These are phyloP conservation scores for Aethionema arabicum DNA, from an alignment of 345 rosid genomes.

Conservation along the genomic window DNA sequence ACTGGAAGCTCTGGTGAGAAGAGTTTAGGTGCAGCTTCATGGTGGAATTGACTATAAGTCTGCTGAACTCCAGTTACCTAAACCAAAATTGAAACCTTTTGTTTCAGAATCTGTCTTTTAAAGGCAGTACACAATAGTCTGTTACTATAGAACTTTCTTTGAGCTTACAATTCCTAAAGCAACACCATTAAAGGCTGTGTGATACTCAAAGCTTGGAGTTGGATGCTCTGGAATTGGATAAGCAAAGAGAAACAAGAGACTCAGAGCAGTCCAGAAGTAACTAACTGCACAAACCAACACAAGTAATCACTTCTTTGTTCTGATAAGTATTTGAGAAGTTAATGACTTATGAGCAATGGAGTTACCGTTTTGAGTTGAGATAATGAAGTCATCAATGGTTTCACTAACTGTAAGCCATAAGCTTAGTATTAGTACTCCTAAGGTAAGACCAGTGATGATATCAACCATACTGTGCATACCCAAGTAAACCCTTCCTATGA, in stretches of 20 bases:
- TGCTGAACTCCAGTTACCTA: conserved; percentile 87
- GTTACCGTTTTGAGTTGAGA: conserved; percentile 81
- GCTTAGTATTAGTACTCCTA: not conserved
- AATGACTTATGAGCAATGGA: not conserved
- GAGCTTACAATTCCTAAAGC: conserved; percentile 86
- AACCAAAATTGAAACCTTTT: not conserved
- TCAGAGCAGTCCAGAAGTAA: conserved; percentile 79
- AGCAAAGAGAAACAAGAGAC: conserved; percentile 91
- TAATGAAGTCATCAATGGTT: conserved; percentile 58
- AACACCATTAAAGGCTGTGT: conserved; percentile 87
- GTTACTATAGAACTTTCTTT: no score
- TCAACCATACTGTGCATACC: conserved; percentile 98
- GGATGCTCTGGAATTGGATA: conserved; percentile 93
- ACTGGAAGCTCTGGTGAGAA: conserved; percentile 52
- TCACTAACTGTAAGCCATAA: conserved; percentile 38
- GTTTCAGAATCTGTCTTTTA: not conserved
- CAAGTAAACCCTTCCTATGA: conserved; percentile 92
- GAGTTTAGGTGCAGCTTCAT: conserved; percentile 61
- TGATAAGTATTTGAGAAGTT: not conserved
- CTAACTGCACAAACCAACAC: conserved; percentile 55
- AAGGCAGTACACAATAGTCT: no score
- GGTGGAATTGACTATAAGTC: conserved; percentile 90
- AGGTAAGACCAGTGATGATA: conserved; percentile 41
- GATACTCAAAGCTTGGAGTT: conserved; percentile 95
- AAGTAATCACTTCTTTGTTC: not conserved